Base-by-base conservation (phyloP, 768 basidiomycete species). In the Russula virescens region DNA sequence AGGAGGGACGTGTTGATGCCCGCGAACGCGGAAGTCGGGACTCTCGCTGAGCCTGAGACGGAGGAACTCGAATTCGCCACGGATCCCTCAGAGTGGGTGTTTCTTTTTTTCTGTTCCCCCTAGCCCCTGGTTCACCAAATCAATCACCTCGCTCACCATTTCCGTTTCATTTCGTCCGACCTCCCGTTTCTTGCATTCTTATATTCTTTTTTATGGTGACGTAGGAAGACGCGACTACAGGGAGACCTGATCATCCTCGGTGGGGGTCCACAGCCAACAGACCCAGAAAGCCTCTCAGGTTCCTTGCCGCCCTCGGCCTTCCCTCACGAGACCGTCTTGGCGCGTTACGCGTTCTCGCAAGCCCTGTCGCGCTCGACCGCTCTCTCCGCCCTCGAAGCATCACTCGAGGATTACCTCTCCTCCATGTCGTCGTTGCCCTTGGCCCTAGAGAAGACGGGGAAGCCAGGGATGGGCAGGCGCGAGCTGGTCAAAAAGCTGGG, bases 201-300 rank as follows among this genome's bases (percentile, higher is more conserved):
- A n/a, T n/a, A n/a, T n/a, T n/a, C n/a, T 50, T 40, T 60, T 45
- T 61, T 23, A 31, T 63, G 4, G 5, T 19, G 6, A 45, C 46
- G 28, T 34, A 96, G 94, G 73, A 78, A 82, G 69, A 96, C 94
- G 0, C 85, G 93, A 31, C 78, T 97, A 57, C 91, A 94, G 70
- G 94, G 94, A 35, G 94, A 97, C 70, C 75, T 97, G 64, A 94
- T 96, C 60, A 89, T 97, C 59, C 83, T 97, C 19, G 94, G 94
- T 9, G 80, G 83, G 54, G 82, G 80, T 11, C 77, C 86, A 0
- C 78, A 83, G 14, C 75, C 88, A n/a, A 84, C 81, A 55, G 79
- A 81, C 57, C 71, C 80, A 23, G 75, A 77, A 13, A 76, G 81
- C 28, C 68, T 79, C 14, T 80, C 77, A 23, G 70, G 72, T 21